Conservation (phyloP, 1,139 yeast species). For the Petasospora rhodanensis region DNA sequence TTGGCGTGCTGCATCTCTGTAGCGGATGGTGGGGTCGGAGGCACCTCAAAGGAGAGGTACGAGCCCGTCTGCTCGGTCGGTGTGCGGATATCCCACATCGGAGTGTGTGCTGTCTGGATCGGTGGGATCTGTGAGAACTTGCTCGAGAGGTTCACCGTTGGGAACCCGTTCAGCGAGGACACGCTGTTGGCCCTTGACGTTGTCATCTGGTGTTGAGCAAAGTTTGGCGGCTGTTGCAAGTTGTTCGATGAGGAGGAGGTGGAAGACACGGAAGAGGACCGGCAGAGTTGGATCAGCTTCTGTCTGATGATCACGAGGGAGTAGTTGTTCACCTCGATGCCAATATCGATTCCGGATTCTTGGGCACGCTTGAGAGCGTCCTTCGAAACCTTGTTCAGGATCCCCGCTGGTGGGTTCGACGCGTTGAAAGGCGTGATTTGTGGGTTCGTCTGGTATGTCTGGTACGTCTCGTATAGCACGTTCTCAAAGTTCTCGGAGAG, state of each 20-base stretch:
- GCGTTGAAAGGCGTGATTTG: conserved; percentile 39
- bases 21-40: conserved; percentile 16
- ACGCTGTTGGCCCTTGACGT: conserved; percentile 19
- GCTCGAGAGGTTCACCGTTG: conserved; percentile 18
- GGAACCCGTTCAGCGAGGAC: conserved; percentile 16
- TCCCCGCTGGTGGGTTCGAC: conserved; percentile 39
- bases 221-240: conserved; percentile 6
- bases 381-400: conserved; percentile 35
- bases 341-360: conserved; percentile 28
- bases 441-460: conserved; percentile 33
- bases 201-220: conserved; percentile 7
- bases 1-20: conserved; percentile 3
- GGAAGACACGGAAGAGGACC: conserved; percentile 11
- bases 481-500: conserved; percentile 33
- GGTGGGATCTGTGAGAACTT: conserved; percentile 16
- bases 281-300: conserved; percentile 30
- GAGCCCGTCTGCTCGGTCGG: conserved; percentile 14
- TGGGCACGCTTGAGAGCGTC: conserved; percentile 30
- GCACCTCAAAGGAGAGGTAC: conserved; percentile 22
- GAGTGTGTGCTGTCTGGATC: conserved; percentile 1
- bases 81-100: conserved; percentile 15
- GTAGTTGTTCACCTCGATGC: conserved; percentile 29
- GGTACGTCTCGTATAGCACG: conserved; percentile 30
- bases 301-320: conserved; percentile 34
- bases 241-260: conserved; percentile 4